A percentile compares a stretch with the other conserved stretches of the same genome.
Conservation (phyloP, 768 basidiomycete genomes). For the Kondoa malvinella region DNA sequence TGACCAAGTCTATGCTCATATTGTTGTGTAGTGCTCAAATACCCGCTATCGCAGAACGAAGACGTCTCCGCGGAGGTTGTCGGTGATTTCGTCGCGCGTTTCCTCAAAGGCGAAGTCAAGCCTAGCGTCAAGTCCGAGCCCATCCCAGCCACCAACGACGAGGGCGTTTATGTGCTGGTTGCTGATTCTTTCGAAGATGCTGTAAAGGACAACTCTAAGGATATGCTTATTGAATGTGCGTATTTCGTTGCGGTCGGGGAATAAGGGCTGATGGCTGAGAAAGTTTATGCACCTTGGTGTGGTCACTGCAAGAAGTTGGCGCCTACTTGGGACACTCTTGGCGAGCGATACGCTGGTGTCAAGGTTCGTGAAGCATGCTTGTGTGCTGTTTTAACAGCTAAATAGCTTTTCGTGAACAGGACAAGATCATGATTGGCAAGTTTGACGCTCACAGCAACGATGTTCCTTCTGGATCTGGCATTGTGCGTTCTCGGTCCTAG, state of each 20-base stretch:
- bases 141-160: slow-evolving; percentile 65
- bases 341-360: slow-evolving; percentile 44
- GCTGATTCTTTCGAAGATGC: slow-evolving; percentile 76
- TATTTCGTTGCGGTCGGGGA: background rate
- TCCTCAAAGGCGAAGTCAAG: slow-evolving; percentile 51
- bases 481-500: slow-evolving; percentile 64
- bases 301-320: slow-evolving; percentile 65
- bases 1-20: background rate
- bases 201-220: slow-evolving; percentile 62
- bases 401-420: slow-evolving; percentile 11
- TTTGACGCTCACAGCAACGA: slow-evolving; percentile 96
- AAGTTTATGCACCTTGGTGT: slow-evolving; percentile 86
- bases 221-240: slow-evolving; percentile 64
- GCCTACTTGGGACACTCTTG: slow-evolving; percentile 82
- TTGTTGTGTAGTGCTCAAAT: slow-evolving; percentile 48
- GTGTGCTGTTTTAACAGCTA: background rate
- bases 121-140: slow-evolving; percentile 81
- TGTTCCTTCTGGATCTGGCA: slow-evolving; percentile 67
- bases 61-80: slow-evolving; percentile 45
- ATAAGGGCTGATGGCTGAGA: background rate
- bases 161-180: slow-evolving; percentile 64
- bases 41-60: slow-evolving; percentile 50
- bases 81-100: slow-evolving; percentile 47
- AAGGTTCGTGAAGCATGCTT: slow-evolving; percentile 43
- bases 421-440: slow-evolving; percentile 45